A percentile compares a stretch with the other conserved stretches of the same genome.
Evolutionary conservation across 2,329 filamentous ascomycete genomes (phyloP).

Genomic region (Trichoderma brevicompactum): DNA sequence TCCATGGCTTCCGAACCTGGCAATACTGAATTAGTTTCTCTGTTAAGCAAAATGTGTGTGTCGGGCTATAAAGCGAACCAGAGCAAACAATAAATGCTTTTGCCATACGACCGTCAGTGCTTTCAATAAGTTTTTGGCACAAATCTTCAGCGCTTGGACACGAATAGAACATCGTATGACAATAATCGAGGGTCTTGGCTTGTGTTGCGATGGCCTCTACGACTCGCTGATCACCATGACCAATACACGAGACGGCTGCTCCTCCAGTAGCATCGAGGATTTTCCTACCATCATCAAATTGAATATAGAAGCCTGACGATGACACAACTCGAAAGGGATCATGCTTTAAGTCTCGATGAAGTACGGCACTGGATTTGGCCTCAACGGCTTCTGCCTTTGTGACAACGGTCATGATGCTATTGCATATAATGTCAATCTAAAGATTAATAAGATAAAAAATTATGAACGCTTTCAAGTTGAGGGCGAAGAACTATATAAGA

Average conservation of each 20-base stretch:
- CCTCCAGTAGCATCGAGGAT: constrained; percentile 1
- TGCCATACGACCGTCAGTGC: not conserved
- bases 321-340: not conserved
- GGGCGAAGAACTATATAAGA: too few species aligned
- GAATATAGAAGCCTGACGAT: not conserved
- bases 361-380: not conserved
- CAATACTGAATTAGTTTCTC: not conserved
- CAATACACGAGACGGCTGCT: not conserved
- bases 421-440: too few species aligned
- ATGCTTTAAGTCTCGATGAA: constrained; percentile 7
- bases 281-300: not conserved
- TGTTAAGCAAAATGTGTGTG: too few species aligned
- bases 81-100: constrained; percentile 5
- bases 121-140: not conserved
- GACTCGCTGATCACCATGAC: not conserved
- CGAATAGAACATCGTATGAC: not conserved
- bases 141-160: not conserved
- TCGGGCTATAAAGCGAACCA: not conserved
- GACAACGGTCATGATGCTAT: not conserved
- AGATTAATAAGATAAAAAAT: too few species aligned
- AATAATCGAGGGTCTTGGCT: not conserved
- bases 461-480: too few species aligned
- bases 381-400: not conserved
- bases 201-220: not conserved
- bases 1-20: constrained; percentile 2